A percentile compares a stretch with the other conserved stretches of the same genome.
Evolutionary conservation across 1,284 basidiomycete species (phyloP).

Genomic region (Apiotrichum siamense): DNA sequence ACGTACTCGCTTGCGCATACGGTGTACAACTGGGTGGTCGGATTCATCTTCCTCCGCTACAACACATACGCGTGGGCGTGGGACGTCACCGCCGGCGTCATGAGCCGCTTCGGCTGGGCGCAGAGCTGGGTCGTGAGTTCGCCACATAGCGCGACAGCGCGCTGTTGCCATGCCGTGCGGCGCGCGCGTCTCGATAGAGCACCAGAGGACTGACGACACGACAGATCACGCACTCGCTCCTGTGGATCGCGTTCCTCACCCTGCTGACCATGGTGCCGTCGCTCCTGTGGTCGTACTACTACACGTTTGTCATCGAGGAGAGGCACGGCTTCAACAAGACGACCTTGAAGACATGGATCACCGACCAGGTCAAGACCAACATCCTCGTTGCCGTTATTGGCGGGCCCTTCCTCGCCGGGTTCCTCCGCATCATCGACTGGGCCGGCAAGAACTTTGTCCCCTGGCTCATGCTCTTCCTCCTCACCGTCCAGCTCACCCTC

Average conservation of each 20-base stretch:
- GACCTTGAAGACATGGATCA: constrained; percentile 64
- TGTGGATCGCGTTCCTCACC: constrained; percentile 65
- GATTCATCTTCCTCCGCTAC: constrained; percentile 64
- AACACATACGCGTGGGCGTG: constrained; percentile 78
- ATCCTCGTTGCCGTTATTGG: constrained; percentile 69
- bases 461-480: constrained; percentile 81
- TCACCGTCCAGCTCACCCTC: constrained; percentile 76
- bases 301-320: constrained; percentile 90
- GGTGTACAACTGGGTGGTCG: constrained; percentile 65
- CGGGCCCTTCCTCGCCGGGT: constrained; percentile 75
- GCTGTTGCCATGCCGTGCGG: neutral
- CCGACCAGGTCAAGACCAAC: constrained; percentile 76
- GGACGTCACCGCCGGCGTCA: constrained; percentile 41
- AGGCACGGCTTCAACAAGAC: constrained; percentile 97
- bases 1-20: constrained; percentile 69
- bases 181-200: too few species aligned
- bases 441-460: constrained; percentile 84
- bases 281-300: constrained; percentile 70
- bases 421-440: constrained; percentile 87
- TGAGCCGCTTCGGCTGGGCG: constrained; percentile 52
- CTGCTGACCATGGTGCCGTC: constrained; percentile 62
- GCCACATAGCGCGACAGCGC: neutral
- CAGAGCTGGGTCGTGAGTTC: constrained; percentile 30
- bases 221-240: constrained; percentile 75
- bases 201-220: too few species aligned